Evolutionary conservation across 768 basidiomycete genomes (phyloP), one percentile per base, ranked within the genome.

Genomic region (Mrakia hoshinonis): DNA sequence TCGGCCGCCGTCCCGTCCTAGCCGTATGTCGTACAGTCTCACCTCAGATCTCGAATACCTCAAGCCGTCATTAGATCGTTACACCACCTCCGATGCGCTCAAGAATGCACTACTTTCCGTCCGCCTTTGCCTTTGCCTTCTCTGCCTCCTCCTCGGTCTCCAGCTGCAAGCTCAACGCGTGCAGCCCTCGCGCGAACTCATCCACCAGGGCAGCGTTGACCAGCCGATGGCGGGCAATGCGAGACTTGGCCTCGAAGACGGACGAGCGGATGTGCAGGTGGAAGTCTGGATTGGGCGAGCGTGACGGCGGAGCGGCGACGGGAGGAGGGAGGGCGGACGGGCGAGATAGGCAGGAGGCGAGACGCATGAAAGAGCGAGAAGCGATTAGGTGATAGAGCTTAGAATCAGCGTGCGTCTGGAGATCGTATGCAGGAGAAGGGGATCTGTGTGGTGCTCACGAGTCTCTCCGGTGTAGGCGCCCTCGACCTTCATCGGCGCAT

Each of bases 181-280:
- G 82, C 47, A 83, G 70, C 12, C 82, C 82, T n/a, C 73, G 75
- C 20, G 76, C 76, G 36, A 83, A 81, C 68, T 82, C 80, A 1
- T 80, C 79, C 68, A 79, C 80, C 12, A 83, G 74, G 26, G 81
- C 66, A 11, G 74, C 75, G 74, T 83, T 82, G 66, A 83, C 81
- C 54, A 82, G 70, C 22, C 82, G 74, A 74, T 83, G 82, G 34
- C 82, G 77, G 15, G 77, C 77, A 62, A 83, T 81, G 12, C 75
- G 74, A 3, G 78, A 69, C 76, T 81, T 75, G 24, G 74, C 75
- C 4, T 69, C 65, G 74, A 81, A 81, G 48, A 73, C 39, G 36
- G 76, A 46, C 0, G 78, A 78, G 18, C 75, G 76, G 47, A 78
- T 71, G 34, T 74, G 75, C 24, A 79, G 74, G 31, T 77, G 74